These are phyloP conservation scores for Nemania sp. DNA, from an alignment of 2,329 filamentous ascomycete genomes.

Conservation along the genomic window DNA sequence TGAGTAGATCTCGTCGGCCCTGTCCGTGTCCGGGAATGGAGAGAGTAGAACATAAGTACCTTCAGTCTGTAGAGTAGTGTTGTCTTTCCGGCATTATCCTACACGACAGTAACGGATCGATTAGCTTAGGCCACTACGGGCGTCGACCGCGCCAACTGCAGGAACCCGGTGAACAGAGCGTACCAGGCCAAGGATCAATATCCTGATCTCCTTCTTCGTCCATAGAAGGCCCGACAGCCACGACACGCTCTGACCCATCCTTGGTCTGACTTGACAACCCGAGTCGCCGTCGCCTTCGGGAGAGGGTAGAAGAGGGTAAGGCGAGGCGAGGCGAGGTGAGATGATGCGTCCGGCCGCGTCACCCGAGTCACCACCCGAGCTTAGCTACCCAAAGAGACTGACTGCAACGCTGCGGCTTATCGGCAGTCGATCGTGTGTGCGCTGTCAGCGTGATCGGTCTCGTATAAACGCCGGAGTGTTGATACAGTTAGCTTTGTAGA, in stretches of 20 bases:
- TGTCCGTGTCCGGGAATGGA: neutral
- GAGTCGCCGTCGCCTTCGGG: neutral
- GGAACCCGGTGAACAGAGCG: slow-evolving; percentile 42
- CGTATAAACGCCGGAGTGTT: too few relatives aligned
- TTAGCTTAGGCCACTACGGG: slow-evolving; percentile 14
- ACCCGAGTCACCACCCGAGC: too few relatives aligned
- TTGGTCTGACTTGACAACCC: slow-evolving; percentile 4
- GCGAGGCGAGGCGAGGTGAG: too few relatives aligned
- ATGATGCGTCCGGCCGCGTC: too few relatives aligned
- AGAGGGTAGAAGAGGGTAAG: neutral
- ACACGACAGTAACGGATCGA: slow-evolving; percentile 19
- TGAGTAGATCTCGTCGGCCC: too few relatives aligned
- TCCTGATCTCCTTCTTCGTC: slow-evolving; percentile 97
- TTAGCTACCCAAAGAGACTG: too few relatives aligned
- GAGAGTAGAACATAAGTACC: slow-evolving; percentile 47
- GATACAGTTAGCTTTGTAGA: too few relatives aligned
- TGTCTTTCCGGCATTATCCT: slow-evolving; percentile 99
- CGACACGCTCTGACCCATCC: slow-evolving; percentile 66
- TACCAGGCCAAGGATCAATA: slow-evolving; percentile 92
- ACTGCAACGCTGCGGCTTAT: neutral
- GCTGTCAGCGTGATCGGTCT: too few relatives aligned
- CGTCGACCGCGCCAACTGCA: slow-evolving; percentile 9
- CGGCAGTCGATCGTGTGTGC: neutral
- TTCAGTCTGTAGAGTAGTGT: slow-evolving; percentile 95
- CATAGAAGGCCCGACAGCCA: slow-evolving; percentile 76